Conservation (phyloP, 2,329 filamentous ascomycete species). For the Beauveria sp. region DNA sequence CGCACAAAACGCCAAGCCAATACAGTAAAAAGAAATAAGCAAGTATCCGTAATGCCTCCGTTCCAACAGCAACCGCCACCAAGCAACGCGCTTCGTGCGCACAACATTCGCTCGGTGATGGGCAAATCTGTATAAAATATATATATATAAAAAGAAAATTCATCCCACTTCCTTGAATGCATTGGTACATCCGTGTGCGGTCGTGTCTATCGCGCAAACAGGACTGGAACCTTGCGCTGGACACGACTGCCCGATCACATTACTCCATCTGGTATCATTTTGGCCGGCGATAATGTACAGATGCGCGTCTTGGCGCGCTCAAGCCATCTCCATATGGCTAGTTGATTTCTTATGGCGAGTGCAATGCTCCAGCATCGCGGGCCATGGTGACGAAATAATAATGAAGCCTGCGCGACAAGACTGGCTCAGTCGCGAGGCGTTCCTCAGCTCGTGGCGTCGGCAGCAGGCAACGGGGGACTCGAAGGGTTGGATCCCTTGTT, state of each 20-base stretch:
- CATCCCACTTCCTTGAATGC: not conserved
- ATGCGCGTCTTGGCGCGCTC: conserved; percentile 3
- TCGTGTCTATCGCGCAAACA: not conserved
- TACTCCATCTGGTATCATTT: conserved; percentile 1
- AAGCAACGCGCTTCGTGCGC: not conserved
- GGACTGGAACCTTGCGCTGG: conserved; percentile 7
- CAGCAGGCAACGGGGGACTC: conserved; percentile 21
- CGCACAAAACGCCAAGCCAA: conserved; percentile 1
- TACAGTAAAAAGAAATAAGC: not conserved
- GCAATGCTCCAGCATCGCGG: conserved; percentile 8
- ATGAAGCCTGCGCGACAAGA: not conserved
- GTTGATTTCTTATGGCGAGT: not conserved
- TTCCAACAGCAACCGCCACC: not conserved
- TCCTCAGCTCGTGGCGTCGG: conserved; percentile 26
- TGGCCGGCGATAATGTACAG: conserved; percentile 8
- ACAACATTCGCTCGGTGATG: not conserved
- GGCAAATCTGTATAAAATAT: not conserved
- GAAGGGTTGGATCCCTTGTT: conserved; percentile 34
- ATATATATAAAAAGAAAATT: conserved; percentile 3
- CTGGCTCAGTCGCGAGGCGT: conserved; percentile 6
- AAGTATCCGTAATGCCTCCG: not conserved
- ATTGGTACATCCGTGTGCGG: not conserved
- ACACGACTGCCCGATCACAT: not conserved
- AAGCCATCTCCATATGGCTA: not conserved
- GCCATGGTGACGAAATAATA: not conserved